Evolutionary conservation across 176 grass and related monocot species (phyloP), one percentile per base, ranked within the genome.

Genomic region (Oryza coarctata): DNA sequence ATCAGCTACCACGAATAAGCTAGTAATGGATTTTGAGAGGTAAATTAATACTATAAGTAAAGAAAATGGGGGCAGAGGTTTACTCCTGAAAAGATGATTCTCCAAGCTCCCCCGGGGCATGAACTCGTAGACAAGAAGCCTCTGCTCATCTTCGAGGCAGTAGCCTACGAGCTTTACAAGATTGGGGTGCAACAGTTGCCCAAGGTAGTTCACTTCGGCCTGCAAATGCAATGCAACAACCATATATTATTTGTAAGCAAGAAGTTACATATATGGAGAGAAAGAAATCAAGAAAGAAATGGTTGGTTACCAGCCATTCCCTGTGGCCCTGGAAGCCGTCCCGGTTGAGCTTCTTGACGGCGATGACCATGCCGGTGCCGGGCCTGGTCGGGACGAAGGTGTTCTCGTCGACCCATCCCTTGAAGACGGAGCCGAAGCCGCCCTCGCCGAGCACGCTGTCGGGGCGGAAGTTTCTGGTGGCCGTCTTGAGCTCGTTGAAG

Each of bases 301-400:
- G 38, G 6, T 23, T 75, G 85, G 75, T 20, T 44, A 95, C 93
- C 90, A 97, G 86, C 94, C 94, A 97, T 39, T 97, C 94, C 70
- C 83, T 84, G 80, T 97, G 94, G 3, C 94, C 94, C 86, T 97
- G 94, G 67, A 86, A 90, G 3, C 94, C 90, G 69, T 97, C 69
- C n/a, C 91, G 90, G 86, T 97, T 93, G 76, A 97, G 90, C 81
- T 97, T 97, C 88, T 97, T 97, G 70, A 93, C 94, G 0, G 94
- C 94, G 35, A 97, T 93, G 83, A 91, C 83, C 63, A 91, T 97
- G 44, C 94, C 94, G 2, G 88, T 97, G 36, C 94, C 94, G 3
- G 94, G 94, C 63, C 68, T 87, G 1, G 84, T n/a, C 0, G 94
- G 82, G 5, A 72, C 68, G 14, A 89, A 89, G 23, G 90, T 91